phyloP scores from a whole-genome alignment of 768 basidiomycete species.

The Panellus pusillus region DNA sequence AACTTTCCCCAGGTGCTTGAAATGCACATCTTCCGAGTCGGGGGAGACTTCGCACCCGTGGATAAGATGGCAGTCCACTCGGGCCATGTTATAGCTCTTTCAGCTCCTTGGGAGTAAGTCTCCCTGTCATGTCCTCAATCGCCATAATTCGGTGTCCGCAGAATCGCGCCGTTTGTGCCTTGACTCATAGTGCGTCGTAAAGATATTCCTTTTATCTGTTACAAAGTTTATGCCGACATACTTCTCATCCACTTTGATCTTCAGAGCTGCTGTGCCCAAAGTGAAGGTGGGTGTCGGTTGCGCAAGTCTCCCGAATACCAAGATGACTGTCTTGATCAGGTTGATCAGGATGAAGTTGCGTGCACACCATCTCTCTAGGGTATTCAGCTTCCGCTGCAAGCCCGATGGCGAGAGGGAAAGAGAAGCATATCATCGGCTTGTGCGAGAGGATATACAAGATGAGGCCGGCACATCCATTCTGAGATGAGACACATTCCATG shows the following conservation, averaged over 20 bases:
- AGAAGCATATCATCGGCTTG: conserved; percentile 29
- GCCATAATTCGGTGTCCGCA: conserved; percentile 20
- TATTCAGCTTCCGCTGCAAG: conserved; percentile 20
- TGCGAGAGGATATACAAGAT: no score
- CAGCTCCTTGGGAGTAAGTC: conserved; percentile 16
- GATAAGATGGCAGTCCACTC: conserved; percentile 25
- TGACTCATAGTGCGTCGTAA: conserved; percentile 19
- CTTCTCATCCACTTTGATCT: conserved; percentile 7
- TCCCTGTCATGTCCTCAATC: conserved; percentile 19
- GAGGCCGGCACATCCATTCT: no score
- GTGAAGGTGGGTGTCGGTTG: not conserved
- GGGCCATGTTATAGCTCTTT: conserved; percentile 23
- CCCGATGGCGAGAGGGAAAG: conserved; percentile 15
- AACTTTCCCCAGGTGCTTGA: conserved; percentile 15
- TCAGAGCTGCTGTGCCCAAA: not conserved
- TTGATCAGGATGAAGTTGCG: conserved; percentile 29
- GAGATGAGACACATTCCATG: no score
- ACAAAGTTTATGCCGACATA: conserved; percentile 22
- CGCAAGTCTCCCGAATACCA: conserved; percentile 23
- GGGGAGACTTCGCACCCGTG: conserved; percentile 23
- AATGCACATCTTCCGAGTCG: conserved; percentile 6
- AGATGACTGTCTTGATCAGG: conserved; percentile 20
- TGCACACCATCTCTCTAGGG: conserved; percentile 24
- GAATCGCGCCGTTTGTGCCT: conserved; percentile 19
- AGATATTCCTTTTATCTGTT: conserved; percentile 1